phyloP scores from a whole-genome alignment of 768 basidiomycete species.

The Agaricus blazei region DNA sequence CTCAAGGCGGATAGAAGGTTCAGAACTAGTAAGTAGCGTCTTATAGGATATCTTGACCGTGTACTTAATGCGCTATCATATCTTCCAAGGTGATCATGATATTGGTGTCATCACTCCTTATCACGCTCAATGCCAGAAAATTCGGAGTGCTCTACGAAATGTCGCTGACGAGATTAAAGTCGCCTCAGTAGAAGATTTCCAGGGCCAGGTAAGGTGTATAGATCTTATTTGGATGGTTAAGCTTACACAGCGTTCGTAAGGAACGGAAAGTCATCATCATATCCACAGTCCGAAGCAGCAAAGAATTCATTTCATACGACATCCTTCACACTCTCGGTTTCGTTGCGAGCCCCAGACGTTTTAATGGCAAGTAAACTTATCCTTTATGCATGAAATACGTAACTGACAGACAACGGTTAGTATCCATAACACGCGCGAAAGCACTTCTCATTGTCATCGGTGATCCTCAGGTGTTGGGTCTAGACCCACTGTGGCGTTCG shows the following conservation, averaged over 20 bases:
- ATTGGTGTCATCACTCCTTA: conserved; percentile 62
- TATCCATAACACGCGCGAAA: conserved; percentile 57
- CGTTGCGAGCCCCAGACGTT: conserved; percentile 48
- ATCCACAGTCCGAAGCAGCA: conserved; percentile 51
- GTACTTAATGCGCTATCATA: neutral
- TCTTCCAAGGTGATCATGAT: conserved; percentile 37
- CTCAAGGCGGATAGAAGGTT: conserved; percentile 28
- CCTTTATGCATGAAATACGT: too few species aligned
- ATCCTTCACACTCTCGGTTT: conserved; percentile 52
- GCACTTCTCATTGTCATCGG: conserved; percentile 56
- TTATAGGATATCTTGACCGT: neutral
- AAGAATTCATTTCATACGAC: conserved; percentile 47
- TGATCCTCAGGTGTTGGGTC: conserved; percentile 48
- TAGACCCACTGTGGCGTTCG: conserved; percentile 57
- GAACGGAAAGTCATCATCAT: conserved; percentile 52
- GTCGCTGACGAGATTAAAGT: conserved; percentile 44
- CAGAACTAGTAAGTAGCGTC: conserved; percentile 34
- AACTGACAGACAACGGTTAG: conserved; percentile 20
- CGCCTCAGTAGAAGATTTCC: conserved; percentile 61
- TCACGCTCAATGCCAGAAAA: conserved; percentile 49
- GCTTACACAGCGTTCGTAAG: conserved; percentile 22
- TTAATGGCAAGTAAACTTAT: conserved; percentile 41
- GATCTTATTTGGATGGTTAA: neutral
- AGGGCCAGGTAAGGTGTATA: conserved; percentile 42
- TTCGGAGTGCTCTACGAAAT: conserved; percentile 31